A percentile compares a stretch with the other conserved stretches of the same genome.
phyloP scores from a whole-genome alignment of 768 basidiomycete species.

The Boletus coccyginus region DNA sequence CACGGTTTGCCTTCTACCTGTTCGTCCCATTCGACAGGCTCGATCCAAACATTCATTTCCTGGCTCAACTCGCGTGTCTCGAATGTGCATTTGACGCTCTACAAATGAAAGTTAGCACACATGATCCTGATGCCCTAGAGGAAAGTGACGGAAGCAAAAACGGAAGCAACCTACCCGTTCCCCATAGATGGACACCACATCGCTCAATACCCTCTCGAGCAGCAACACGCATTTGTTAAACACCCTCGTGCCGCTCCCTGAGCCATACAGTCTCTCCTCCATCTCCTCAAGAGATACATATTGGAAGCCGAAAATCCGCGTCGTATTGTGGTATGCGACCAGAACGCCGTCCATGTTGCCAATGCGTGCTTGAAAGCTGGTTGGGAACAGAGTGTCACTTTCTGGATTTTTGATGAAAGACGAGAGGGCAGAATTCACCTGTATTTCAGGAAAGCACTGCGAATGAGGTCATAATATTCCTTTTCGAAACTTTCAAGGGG shows the following conservation, averaged over 20 bases:
- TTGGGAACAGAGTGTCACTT: background rate
- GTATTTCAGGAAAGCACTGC: constrained; percentile 94
- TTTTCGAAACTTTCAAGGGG: constrained; percentile 78
- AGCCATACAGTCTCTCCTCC: constrained; percentile 77
- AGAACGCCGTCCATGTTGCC: constrained; percentile 96
- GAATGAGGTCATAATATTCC: constrained; percentile 93
- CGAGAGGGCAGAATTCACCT: constrained; percentile 45
- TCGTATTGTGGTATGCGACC: constrained; percentile 86
- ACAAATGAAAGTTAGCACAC: background rate
- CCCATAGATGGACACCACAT: constrained; percentile 60
- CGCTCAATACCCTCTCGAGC: constrained; percentile 63
- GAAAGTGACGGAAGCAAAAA: background rate
- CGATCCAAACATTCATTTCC: constrained; percentile 62
- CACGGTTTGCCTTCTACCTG: constrained; percentile 29
- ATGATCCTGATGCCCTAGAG: background rate
- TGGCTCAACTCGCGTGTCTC: constrained; percentile 47
- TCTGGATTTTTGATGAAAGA: background rate
- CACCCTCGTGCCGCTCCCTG: constrained; percentile 53
- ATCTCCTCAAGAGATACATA: constrained; percentile 87
- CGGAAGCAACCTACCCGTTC: constrained; percentile 46
- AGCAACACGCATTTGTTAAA: constrained; percentile 73
- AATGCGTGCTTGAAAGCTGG: constrained; percentile 90
- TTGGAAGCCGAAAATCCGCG: constrained; percentile 88
- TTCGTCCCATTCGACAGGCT: constrained; percentile 52
- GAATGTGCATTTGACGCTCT: constrained; percentile 61